These are phyloP conservation scores for Phytophthora ramorum DNA, from an alignment of 352 stramenopile species.

Conservation along the genomic window DNA sequence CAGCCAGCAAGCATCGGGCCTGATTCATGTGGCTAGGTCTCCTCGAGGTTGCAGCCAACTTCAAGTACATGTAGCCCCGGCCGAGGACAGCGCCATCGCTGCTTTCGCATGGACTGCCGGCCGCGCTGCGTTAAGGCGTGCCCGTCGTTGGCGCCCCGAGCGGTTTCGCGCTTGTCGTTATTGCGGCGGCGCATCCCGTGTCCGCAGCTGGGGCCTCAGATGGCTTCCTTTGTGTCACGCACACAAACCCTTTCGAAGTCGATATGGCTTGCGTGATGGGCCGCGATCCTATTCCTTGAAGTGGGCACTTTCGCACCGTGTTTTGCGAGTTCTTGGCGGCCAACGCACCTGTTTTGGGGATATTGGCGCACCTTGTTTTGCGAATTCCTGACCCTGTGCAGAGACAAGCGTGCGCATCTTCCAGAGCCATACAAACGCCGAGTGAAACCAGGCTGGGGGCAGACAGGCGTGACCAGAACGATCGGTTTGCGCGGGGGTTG, in stretches of 20 bases:
- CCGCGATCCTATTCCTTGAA: constrained; percentile 33
- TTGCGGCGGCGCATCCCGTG: not conserved
- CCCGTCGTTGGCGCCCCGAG: not conserved
- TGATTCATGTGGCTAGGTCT: constrained; percentile 31
- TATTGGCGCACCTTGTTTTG: constrained; percentile 18
- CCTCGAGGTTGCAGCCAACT: constrained; percentile 17
- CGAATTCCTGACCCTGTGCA: constrained; percentile 6
- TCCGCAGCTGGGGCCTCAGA: constrained; percentile 19
- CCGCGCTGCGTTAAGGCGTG: too few species aligned
- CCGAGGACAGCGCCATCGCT: too few species aligned
- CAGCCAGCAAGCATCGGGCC: constrained; percentile 13
- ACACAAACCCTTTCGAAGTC: constrained; percentile 16
- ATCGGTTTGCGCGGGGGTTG: constrained; percentile 31
- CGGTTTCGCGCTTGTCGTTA: constrained; percentile 17
- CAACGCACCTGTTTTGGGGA: not conserved
- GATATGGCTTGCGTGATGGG: constrained; percentile 39
- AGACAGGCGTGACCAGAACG: constrained; percentile 27
- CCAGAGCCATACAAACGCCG: constrained; percentile 18
- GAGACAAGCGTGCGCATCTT: constrained; percentile 29
- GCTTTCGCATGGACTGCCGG: too few species aligned
- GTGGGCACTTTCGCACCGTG: constrained; percentile 13
- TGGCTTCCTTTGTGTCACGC: constrained; percentile 33
- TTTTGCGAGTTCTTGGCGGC: constrained; percentile 10
- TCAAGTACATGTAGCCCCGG: constrained; percentile 9
- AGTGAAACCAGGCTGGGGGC: constrained; percentile 26